Evolutionary conservation across 2,329 filamentous ascomycete species (phyloP).

Genomic region (Epichloe aotearoae): DNA sequence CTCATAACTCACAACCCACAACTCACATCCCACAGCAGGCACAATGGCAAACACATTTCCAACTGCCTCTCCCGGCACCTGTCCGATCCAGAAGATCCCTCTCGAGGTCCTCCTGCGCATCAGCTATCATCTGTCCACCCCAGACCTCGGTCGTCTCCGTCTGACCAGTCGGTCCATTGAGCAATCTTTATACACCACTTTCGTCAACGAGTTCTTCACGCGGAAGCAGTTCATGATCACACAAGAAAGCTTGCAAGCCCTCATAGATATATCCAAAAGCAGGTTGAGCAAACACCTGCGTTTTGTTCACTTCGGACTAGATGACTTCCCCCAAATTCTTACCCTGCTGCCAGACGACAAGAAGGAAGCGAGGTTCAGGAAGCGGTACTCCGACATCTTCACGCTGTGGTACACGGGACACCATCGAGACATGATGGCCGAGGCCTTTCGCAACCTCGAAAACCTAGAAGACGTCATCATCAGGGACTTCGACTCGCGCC

Average conservation of each 20-base stretch:
- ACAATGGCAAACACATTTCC: not conserved
- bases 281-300: conserved; percentile 26
- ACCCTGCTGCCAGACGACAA: conserved; percentile 5
- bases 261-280: conserved; percentile 39
- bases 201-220: conserved; percentile 49
- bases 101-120: conserved; percentile 47
- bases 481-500: conserved; percentile 43
- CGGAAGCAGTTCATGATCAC: conserved; percentile 54
- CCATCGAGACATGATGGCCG: conserved; percentile 38
- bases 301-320: conserved; percentile 20
- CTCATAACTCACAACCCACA: too few species aligned
- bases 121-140: conserved; percentile 36
- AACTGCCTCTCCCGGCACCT: not conserved
- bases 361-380: conserved; percentile 8
- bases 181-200: conserved; percentile 37
- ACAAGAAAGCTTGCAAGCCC: conserved; percentile 38
- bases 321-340: conserved; percentile 11
- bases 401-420: conserved; percentile 29
- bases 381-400: conserved; percentile 12
- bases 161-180: conserved; percentile 42
- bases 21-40: not conserved
- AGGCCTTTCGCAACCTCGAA: conserved; percentile 40
- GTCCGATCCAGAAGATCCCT: conserved; percentile 29
- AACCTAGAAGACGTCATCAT: conserved; percentile 44
- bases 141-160: conserved; percentile 42